phyloP scores from a whole-genome alignment of 306 rosid genomes.

The Prinsepia uniflora region DNA sequence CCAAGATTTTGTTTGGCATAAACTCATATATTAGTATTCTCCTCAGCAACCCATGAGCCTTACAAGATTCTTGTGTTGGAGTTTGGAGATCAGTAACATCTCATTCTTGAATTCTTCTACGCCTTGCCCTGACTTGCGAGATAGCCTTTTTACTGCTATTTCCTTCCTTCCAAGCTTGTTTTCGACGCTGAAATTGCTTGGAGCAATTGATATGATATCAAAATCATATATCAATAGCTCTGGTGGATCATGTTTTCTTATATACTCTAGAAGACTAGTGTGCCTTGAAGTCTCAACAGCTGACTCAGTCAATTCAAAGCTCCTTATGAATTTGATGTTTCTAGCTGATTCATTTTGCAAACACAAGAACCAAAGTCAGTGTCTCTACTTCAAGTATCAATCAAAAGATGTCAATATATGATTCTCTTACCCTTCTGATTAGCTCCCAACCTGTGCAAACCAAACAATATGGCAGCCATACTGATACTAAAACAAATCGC shows the following conservation, averaged over 20 bases:
- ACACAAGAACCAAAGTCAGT: neutral
- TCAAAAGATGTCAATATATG: neutral
- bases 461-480: neutral
- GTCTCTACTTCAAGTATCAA: neutral
- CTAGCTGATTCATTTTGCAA: conserved; percentile 5
- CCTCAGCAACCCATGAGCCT: conserved; percentile 24
- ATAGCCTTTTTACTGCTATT: conserved; percentile 33
- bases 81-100: conserved; percentile 31
- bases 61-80: conserved; percentile 44
- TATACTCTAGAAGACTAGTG: neutral
- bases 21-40: conserved; percentile 28
- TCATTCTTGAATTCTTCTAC: conserved; percentile 36
- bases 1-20: conserved; percentile 30
- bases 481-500: neutral
- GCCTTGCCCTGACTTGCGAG: conserved; percentile 38
- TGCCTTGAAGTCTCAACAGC: too few relatives aligned
- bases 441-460: neutral
- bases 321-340: neutral
- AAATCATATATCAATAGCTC: conserved; percentile 12
- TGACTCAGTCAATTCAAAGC: neutral
- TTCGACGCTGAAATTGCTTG: conserved; percentile 11
- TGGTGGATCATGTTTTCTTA: neutral
- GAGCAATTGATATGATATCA: conserved; percentile 11
- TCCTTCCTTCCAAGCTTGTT: conserved; percentile 37
- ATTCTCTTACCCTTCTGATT: conserved; percentile 20